A percentile compares a stretch with the other conserved stretches of the same genome.
Evolutionary conservation across 176 grass and related monocot species (phyloP).

Genomic region (Zea luxurians): DNA sequence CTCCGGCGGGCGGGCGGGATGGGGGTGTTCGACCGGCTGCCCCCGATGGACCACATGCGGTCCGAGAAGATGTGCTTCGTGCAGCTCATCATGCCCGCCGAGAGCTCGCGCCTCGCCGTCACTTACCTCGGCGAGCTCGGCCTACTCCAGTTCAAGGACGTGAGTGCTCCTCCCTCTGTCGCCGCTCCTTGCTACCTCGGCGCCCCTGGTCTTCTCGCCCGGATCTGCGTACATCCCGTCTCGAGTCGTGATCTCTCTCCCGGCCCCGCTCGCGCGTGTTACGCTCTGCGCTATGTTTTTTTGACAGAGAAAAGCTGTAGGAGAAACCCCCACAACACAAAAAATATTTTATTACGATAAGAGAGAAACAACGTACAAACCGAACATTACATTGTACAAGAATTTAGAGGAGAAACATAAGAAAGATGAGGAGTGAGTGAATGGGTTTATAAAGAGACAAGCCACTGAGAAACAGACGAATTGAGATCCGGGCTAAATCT

Average conservation of each 20-base stretch:
- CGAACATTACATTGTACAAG: no score
- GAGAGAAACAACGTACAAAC: no score
- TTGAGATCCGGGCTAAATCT: no score
- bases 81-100: constrained; percentile 95
- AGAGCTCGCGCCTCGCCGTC: constrained; percentile 78
- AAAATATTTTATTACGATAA: no score
- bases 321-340: no score
- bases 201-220: not conserved
- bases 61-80: constrained; percentile 99
- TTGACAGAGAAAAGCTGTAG: no score
- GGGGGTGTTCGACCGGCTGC: constrained; percentile 79
- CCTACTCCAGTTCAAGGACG: constrained; percentile 97
- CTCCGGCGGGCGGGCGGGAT: constrained; percentile 46
- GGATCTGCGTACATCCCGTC: constrained; percentile 42
- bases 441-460: no score
- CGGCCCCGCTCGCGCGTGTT: not conserved
- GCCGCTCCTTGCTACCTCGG: constrained; percentile 9
- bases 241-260: constrained; percentile 27
- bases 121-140: constrained; percentile 97
- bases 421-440: no score
- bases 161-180: constrained; percentile 46
- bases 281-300: not conserved
- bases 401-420: no score
- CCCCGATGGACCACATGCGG: constrained; percentile 92
- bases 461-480: no score